Percentiles rank a stretch among this genome's conserved stretches.
Evolutionary conservation across 164 flowering plant species (phyloP).

Genomic region (Protea cynaroides): DNA sequence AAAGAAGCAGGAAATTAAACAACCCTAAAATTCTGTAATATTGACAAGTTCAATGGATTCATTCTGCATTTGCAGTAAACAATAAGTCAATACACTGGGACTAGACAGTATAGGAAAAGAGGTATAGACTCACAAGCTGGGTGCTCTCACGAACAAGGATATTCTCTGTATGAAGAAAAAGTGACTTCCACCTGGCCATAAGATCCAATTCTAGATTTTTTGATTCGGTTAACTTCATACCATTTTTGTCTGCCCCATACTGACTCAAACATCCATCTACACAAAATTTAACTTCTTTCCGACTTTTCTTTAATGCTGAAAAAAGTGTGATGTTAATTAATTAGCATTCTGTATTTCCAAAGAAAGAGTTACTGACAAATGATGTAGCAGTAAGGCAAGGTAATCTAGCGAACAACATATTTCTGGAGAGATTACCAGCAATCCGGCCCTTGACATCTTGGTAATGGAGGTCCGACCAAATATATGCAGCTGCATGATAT

Average conservation of each 20-base stretch:
- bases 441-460: conserved; percentile 77
- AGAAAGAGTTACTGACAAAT: background rate
- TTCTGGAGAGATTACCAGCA: conserved; percentile 37
- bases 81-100: too few species aligned
- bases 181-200: conserved; percentile 65
- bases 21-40: background rate
- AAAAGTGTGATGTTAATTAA: background rate
- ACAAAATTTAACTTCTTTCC: conserved; percentile 59
- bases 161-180: conserved; percentile 65
- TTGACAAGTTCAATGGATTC: background rate
- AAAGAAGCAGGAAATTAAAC: background rate
- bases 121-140: conserved; percentile 60
- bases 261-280: conserved; percentile 30
- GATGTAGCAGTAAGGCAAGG: background rate
- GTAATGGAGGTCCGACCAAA: conserved; percentile 83
- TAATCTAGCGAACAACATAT: background rate
- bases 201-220: conserved; percentile 55
- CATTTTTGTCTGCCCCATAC: conserved; percentile 19
- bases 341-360: background rate
- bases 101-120: background rate
- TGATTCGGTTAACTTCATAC: conserved; percentile 20
- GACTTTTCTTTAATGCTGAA: conserved; percentile 65
- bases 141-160: conserved; percentile 44
- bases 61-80: background rate
- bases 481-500: conserved; percentile 56